A percentile compares a stretch with the other conserved stretches of the same genome.
phyloP scores from a whole-genome alignment of 257 asterid species.

The Solanum piurae region DNA sequence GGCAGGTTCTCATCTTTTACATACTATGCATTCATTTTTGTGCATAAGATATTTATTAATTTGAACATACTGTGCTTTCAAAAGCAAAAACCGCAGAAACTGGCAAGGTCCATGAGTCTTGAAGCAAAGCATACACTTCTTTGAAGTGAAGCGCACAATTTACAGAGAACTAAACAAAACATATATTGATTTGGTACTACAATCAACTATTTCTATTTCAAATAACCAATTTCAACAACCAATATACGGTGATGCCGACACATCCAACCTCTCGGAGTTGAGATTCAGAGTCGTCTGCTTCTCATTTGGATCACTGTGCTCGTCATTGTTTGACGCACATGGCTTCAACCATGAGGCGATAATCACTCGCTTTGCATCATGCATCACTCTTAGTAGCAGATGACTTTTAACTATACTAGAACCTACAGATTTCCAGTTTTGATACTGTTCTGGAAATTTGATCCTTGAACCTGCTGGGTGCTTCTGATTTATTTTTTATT shows the following conservation, averaged over 20 bases:
- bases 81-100: background rate
- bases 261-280: background rate
- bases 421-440: background rate
- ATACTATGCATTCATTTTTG: conserved; percentile 9
- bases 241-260: background rate
- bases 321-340: background rate
- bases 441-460: background rate
- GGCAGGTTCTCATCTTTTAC: conserved; percentile 88
- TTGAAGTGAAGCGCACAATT: background rate
- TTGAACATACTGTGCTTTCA: background rate
- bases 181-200: background rate
- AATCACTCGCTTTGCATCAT: background rate
- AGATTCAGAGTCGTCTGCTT: background rate
- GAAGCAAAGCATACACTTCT: background rate
- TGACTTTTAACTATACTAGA: background rate
- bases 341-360: background rate
- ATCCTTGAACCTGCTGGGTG: background rate
- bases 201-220: background rate
- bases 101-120: background rate
- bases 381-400: background rate
- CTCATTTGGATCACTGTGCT: background rate
- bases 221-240: background rate
- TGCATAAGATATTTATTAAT: background rate
- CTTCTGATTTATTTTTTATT: background rate
- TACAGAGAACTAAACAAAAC: background rate